These are phyloP conservation scores for Saturnispora galanensis DNA, from an alignment of 805 yeast genomes.

Conservation along the genomic window DNA sequence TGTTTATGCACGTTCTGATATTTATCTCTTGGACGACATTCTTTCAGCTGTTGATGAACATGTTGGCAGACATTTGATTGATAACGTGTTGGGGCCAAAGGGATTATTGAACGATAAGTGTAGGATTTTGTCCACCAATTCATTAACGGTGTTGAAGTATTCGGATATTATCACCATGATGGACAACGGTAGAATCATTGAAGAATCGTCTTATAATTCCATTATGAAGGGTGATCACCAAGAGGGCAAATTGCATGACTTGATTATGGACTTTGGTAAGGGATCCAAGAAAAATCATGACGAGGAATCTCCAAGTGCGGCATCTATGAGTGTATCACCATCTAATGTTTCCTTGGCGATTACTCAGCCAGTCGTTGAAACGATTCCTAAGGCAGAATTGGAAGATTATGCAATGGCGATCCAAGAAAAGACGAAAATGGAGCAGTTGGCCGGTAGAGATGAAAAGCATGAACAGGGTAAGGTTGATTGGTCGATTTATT, in stretches of 20 bases:
- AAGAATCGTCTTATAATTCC: conserved; percentile 52
- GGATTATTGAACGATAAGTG: conserved; percentile 47
- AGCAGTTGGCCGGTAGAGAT: conserved; percentile 35
- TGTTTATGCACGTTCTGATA: conserved; percentile 88
- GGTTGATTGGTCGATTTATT: conserved; percentile 80
- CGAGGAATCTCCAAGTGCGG: background rate
- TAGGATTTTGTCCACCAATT: conserved; percentile 48
- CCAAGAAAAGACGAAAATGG: conserved; percentile 29
- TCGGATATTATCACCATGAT: conserved; percentile 56
- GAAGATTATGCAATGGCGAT: conserved; percentile 31
- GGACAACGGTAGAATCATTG: conserved; percentile 52
- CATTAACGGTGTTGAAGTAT: conserved; percentile 42
- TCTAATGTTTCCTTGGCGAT: conserved; percentile 17
- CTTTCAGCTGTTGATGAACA: conserved; percentile 97
- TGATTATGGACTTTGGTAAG: conserved; percentile 50
- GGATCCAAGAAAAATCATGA: conserved; percentile 22
- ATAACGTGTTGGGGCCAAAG: conserved; percentile 35
- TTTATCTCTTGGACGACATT: conserved; percentile 84
- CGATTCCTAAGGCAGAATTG: conserved; percentile 56
- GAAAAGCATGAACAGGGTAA: conserved; percentile 91
- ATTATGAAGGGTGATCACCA: conserved; percentile 22
- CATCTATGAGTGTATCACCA: conserved; percentile 13
- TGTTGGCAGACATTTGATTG: conserved; percentile 79
- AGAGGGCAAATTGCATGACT: conserved; percentile 20
- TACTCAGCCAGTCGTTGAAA: conserved; percentile 27